Conservation (phyloP, 768 basidiomycete species). For the Pholiota conissans region DNA sequence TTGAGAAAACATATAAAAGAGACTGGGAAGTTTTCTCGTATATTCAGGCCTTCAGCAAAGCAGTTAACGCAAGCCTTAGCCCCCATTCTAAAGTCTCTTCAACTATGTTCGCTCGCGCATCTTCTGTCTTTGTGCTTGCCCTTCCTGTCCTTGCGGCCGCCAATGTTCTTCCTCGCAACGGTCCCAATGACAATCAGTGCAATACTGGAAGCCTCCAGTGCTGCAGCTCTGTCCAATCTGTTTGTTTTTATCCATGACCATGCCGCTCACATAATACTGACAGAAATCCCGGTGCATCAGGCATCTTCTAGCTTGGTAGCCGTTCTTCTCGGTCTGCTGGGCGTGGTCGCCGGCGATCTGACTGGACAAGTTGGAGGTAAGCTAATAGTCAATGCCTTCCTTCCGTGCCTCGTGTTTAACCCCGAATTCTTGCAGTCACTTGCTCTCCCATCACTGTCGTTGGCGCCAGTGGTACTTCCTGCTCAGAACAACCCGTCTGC, state of each 20-base stretch:
- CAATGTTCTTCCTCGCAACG: constrained; percentile 16
- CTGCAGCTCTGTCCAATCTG: constrained; percentile 22
- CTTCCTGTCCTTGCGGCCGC: constrained; percentile 24
- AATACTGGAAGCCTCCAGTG: constrained; percentile 29
- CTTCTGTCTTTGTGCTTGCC: constrained; percentile 19
- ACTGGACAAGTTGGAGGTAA: constrained; percentile 19
- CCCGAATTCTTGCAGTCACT: constrained; percentile 14
- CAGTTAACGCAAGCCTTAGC: background rate
- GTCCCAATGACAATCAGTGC: constrained; percentile 19
- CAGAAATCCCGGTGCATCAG: no score
- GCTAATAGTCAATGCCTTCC: constrained; percentile 1
- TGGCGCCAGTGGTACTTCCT: constrained; percentile 22
- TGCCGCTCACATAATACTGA: background rate
- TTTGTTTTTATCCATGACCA: constrained; percentile 3
- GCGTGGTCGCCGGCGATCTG: constrained; percentile 18
- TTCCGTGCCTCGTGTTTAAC: background rate
- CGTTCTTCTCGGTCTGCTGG: constrained; percentile 27
- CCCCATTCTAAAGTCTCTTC: background rate
- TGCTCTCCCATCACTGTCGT: constrained; percentile 32
- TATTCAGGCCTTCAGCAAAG: background rate
- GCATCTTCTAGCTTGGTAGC: background rate
- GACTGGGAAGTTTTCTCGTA: background rate
- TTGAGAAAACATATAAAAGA: background rate
- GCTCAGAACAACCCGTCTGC: constrained; percentile 29
- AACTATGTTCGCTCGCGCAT: constrained; percentile 20